Evolutionary conservation across 2,329 filamentous ascomycete species (phyloP), one percentile per base, ranked within the genome.

Genomic region (Triangularia setosa): DNA sequence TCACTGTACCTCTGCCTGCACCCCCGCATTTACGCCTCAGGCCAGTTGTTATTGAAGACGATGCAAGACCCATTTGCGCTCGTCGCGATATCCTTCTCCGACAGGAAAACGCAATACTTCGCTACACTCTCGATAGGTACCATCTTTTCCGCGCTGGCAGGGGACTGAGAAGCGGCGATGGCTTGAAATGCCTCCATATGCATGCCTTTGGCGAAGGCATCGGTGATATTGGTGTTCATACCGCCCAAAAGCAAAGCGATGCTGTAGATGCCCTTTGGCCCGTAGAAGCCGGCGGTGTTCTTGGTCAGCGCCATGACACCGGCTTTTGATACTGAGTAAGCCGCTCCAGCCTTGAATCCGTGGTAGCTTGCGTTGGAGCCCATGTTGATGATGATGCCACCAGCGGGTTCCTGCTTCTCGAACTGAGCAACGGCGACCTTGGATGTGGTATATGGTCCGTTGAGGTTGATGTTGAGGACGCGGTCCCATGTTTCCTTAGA

Each of bases 241-340:
- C 76, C 80, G 9, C 82, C 84, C 52, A 84, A 76, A 67, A 84
- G 73, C 64, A 87, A 73, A 1, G 79, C 80, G 33, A 85, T 78
- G 67, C 77, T 79, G 58, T 80, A 79, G 65, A 88, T 83, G 24
- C 83, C 83, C 73, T 82, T 81, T 28, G 75, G 74, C 1, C 79
- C 80, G 69, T 88, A 88, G 69, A 79, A 83, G 0, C 80, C 78
- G 2, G 84, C 84, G 14, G 83, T 87, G 73, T 83, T 87, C 73
- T 82, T 83, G 14, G 83, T 84, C 63, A 75, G 60, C 35, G 67
- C 65, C 61, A 73, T 18, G 61, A 72, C 52, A n/a, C 63, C 70
- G 53, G 70, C 61, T 68, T 74, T 74, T 62, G 70, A 72, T 4
- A 69, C 71, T 9, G 71, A 70, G 67, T 74, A 73, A 7, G 72